Evolutionary conservation across 2,329 filamentous ascomycete genomes (phyloP).

Genomic region (Botryosphaeria dothidea): DNA sequence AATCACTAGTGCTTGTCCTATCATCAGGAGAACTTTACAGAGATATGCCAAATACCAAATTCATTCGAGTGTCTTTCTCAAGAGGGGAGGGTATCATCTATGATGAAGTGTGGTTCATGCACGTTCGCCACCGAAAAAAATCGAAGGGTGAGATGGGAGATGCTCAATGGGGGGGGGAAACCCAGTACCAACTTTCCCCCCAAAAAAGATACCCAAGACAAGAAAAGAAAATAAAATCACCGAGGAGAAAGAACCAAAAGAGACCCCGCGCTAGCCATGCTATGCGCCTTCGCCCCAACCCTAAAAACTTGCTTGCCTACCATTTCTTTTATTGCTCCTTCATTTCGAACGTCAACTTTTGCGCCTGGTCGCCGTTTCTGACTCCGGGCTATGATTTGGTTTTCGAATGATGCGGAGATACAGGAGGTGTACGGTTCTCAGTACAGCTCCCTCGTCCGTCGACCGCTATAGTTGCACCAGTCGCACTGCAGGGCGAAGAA

Average conservation of each 20-base stretch:
- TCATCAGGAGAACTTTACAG: not conserved
- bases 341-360: not conserved
- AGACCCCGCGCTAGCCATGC: not conserved
- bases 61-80: not conserved
- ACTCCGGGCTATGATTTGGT: not conserved
- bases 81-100: not conserved
- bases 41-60: not conserved
- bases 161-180: not conserved
- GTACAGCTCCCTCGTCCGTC: conserved; percentile 39
- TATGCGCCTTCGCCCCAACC: not conserved
- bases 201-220: not conserved
- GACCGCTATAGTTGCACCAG: conserved; percentile 39
- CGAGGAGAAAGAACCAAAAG: not conserved
- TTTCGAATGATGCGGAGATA: too few species aligned
- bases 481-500: conserved; percentile 31
- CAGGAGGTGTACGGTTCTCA: conserved; percentile 20
- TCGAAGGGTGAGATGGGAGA: not conserved
- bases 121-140: not conserved
- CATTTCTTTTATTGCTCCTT: not conserved
- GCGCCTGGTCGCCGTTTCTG: not conserved
- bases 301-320: not conserved
- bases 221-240: not conserved
- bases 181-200: not conserved
- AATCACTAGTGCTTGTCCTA: not conserved
- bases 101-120: not conserved